Evolutionary conservation across 225 moss, liverwort and hornwort species (phyloP), one percentile per base, ranked within the genome.

Genomic region (Straminergon stramineum): DNA sequence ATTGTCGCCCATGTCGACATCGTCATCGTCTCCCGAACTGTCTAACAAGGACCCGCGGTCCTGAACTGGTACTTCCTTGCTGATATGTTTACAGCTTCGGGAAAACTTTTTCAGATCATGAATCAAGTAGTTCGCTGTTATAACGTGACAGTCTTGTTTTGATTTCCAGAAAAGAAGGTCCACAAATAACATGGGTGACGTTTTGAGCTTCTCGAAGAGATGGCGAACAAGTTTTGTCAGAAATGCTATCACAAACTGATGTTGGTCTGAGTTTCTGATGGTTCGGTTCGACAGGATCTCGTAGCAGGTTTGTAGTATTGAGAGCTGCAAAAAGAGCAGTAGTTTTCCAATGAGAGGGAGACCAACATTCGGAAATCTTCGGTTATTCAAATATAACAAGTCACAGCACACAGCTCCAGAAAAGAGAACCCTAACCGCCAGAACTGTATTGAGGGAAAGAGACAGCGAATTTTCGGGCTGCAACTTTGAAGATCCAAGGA

Each of bases 81-180:
- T 85, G 48, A 21, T 37, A 55, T 82, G 83, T 82, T 91, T 87
- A 48, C 89, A 81, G 75, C 91, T 83, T 52, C 86, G 75, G 63
- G 81, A 77, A 41, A 48, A 82, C 87, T 90, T 95, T 62, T 89
- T 90, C 79, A 95, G 83, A 57, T 86, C 95, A 88, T 95, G 92
- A 82, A 96, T 92, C 90, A 93, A 79, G 45, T 99, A 97, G 79
- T 97, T 94, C 19, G 95, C 95, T 85, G 94, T 91, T 79, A 99
- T 99, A 55, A 94, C 91, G 67, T 95, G 96, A 86, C 99, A 99
- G 70, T 97, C 99, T 76, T 91, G 84, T 85, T 94, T 93, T 8
- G 92, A 91, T 92, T 99, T 99, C 99, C 99, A 99, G 94, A 97
- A 99, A 82, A 99, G 94, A 41, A 99, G 91, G 83, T 99, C 99